Evolutionary conservation across 768 basidiomycete genomes (phyloP), one percentile per base, ranked within the genome.

Genomic region (Chlorophyllum brunneum): DNA sequence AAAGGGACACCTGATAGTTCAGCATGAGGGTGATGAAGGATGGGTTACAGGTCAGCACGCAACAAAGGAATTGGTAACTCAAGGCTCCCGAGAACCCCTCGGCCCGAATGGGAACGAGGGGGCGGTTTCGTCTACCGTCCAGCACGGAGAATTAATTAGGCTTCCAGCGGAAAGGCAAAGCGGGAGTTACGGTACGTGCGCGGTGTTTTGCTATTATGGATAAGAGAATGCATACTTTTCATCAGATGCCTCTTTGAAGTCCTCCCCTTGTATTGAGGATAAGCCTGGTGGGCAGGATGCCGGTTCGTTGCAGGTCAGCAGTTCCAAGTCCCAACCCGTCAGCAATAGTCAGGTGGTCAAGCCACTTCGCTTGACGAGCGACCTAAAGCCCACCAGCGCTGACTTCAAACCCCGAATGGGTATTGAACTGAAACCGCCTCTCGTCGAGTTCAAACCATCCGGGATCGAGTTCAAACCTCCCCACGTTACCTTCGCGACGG

Each of bases 391-490:
- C 18, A 53, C 51, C 5, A 53, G 51, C 22, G 51, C 43, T 24
- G 43, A 53, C 31, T 53, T 53, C 22, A 53, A 53, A 13, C 51
- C 51, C 31, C 43, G 51, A 30, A 30, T 53, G 29, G 43, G 16
- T 10, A 46, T 46, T 7, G 51, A 46, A 46, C 36, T 46, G 3
- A 53, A 45, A 15, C 44, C 44, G 15, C 51, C 43, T 13, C 36
- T 38, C 7, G 43, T 38, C 15, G 43, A 46, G 27, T 53, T 53
- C 37, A 53, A 46, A 37, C 44, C 51, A 20, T 38, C 43, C n/a
- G 27, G 42, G 1, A 23, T 46, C 18, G 44, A 24, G 8, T 53
- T 53, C 10, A 38, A 38, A 2, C 27, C 51, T 30, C 24, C 51
- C 7, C 36, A 45, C 9, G 15, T 31, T 15, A 23, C 27, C 7